phyloP scores from a whole-genome alignment of 1,284 basidiomycete species.

The Cutaneotrichosporon cutaneum region DNA sequence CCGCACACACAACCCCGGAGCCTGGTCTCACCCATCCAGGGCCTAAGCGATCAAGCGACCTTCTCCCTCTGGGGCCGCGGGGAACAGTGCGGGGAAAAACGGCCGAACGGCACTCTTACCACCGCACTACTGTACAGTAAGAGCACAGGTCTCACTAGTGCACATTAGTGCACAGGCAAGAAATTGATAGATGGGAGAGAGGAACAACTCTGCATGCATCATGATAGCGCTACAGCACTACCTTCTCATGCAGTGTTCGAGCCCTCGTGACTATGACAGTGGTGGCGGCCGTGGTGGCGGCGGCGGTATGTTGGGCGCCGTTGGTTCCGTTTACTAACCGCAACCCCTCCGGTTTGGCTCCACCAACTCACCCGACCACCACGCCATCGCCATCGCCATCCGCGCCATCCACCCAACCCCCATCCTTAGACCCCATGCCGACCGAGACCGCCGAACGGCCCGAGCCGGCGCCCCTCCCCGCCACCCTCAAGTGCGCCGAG shows the following conservation, averaged over 20 bases:
- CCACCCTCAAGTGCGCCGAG: conserved; percentile 40
- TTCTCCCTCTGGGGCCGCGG: background rate
- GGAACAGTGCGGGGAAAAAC: background rate
- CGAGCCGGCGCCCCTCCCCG: conserved; percentile 13
- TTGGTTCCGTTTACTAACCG: background rate
- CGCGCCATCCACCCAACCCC: background rate
- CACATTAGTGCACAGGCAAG: background rate
- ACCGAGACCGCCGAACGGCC: conserved; percentile 32
- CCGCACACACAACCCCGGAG: background rate
- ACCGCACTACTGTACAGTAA: too few relatives aligned
- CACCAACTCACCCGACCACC: background rate
- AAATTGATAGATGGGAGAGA: background rate
- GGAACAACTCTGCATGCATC: too few relatives aligned
- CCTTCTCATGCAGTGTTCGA: too few relatives aligned
- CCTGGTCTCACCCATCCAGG: too few relatives aligned
- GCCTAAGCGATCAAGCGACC: background rate
- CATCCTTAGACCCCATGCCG: too few relatives aligned
- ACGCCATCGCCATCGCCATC: background rate
- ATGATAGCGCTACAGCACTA: too few relatives aligned
- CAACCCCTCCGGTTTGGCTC: conserved; percentile 6
- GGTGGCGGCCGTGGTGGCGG: background rate
- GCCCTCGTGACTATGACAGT: background rate
- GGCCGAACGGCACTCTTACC: too few relatives aligned
- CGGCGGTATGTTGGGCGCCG: too few relatives aligned
- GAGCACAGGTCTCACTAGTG: too few relatives aligned